These are phyloP conservation scores for Capronia americana DNA, from an alignment of 2,329 filamentous ascomycete genomes.

Conservation along the genomic window DNA sequence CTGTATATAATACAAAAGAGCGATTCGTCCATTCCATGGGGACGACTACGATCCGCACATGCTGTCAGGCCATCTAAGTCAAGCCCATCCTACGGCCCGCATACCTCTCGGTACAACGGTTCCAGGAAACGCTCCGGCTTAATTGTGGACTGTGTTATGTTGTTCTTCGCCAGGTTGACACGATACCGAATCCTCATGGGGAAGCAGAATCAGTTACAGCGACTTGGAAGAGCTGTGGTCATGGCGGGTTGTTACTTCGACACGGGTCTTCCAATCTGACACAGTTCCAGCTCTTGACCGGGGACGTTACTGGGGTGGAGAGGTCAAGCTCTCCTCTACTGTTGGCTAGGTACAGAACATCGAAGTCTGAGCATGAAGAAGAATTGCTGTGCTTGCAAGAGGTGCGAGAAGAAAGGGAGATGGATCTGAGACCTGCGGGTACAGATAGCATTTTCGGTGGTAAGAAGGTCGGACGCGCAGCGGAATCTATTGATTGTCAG, in stretches of 20 bases:
- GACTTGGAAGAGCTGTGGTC: conserved; percentile 57
- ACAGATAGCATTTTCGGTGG: background rate
- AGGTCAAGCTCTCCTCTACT: background rate
- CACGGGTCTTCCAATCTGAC: background rate
- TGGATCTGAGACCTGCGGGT: background rate
- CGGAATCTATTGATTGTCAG: background rate
- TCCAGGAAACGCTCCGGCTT: conserved; percentile 98
- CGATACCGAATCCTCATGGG: conserved; percentile 80
- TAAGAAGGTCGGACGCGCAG: background rate
- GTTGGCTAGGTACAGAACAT: background rate
- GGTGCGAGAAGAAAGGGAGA: background rate
- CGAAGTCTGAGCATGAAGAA: background rate
- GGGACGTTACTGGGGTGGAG: background rate
- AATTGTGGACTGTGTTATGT: conserved; percentile 75
- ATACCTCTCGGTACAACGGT: conserved; percentile 76
- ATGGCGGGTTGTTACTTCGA: conserved; percentile 47
- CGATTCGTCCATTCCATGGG: background rate
- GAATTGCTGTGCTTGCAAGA: background rate
- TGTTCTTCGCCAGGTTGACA: conserved; percentile 80
- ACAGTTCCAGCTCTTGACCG: background rate
- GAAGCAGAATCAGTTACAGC: conserved; percentile 64
- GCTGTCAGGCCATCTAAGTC: conserved; percentile 90
- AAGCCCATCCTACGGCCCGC: conserved; percentile 89
- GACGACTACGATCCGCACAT: background rate
- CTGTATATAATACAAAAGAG: conserved; percentile 1